Conservation (phyloP, 2,329 filamentous ascomycete species). For the Tolypocladium cylindrosporum region DNA sequence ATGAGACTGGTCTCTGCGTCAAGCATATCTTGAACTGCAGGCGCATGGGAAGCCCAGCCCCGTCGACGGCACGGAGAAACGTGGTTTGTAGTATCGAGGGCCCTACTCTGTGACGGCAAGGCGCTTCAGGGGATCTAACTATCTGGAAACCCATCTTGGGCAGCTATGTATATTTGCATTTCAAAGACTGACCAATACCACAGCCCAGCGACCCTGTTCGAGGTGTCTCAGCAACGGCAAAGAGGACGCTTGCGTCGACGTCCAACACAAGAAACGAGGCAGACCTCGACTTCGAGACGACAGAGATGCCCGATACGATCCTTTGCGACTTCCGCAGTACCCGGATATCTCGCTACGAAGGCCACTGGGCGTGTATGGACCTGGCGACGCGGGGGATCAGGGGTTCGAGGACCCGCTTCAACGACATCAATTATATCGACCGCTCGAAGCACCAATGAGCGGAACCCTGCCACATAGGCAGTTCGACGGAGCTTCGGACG, state of each 20-base stretch:
- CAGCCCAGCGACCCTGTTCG: conserved; percentile 68
- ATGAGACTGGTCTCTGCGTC: background rate
- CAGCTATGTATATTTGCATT: background rate
- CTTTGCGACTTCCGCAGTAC: conserved; percentile 33
- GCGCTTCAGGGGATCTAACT: no score
- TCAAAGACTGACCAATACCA: conserved; percentile 20
- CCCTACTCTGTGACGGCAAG: background rate
- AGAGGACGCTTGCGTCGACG: conserved; percentile 70
- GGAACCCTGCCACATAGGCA: conserved; percentile 33
- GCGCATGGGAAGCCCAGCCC: no score
- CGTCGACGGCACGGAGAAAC: background rate
- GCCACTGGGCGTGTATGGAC: conserved; percentile 40
- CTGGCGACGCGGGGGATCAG: conserved; percentile 29
- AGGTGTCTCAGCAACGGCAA: conserved; percentile 71
- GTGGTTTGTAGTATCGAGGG: background rate
- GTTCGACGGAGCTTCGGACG: conserved; percentile 43
- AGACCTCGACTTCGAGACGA: conserved; percentile 69
- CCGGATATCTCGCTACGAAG: conserved; percentile 37
- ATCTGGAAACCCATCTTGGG: background rate
- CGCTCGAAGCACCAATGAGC: conserved; percentile 44
- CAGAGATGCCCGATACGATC: conserved; percentile 48
- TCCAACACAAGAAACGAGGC: conserved; percentile 78
- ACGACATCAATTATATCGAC: conserved; percentile 37
- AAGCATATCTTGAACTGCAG: background rate
- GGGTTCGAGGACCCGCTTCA: conserved; percentile 37